phyloP scores from a whole-genome alignment of 2,329 filamentous ascomycete genomes.

The Neonectria ditissima region DNA sequence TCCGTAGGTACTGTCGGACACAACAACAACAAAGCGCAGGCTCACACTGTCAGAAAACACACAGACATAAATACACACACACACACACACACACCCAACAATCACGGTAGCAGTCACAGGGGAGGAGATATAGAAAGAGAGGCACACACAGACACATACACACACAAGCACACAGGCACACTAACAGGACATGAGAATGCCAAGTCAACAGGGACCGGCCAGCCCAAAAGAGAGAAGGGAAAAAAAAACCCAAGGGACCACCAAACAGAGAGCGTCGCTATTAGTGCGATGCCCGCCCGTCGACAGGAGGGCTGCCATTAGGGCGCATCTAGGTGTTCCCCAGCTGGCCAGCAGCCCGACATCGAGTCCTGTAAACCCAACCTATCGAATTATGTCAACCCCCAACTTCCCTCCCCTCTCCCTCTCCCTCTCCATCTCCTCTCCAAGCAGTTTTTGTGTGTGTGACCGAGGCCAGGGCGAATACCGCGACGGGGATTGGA shows the following conservation, averaged over 20 bases:
- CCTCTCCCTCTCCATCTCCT: too few relatives aligned
- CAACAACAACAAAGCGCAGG: too few relatives aligned
- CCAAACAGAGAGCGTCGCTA: background rate
- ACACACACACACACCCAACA: background rate
- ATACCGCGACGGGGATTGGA: conserved; percentile 11
- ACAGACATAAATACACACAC: too few relatives aligned
- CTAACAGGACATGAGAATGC: background rate
- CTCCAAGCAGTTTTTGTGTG: background rate
- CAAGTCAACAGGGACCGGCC: background rate
- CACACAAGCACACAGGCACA: background rate
- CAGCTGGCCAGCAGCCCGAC: background rate
- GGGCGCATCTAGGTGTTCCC: background rate
- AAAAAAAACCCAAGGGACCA: background rate
- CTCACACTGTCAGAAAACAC: background rate
- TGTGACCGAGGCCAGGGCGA: background rate
- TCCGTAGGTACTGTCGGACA: too few relatives aligned
- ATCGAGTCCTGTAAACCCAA: background rate
- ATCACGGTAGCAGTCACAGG: background rate
- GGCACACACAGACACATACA: background rate
- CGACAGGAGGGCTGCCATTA: background rate
- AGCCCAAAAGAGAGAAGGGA: too few relatives aligned
- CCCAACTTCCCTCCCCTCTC: background rate
- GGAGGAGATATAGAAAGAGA: too few relatives aligned
- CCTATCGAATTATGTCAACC: background rate
- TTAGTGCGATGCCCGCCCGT: background rate